Evolutionary conservation across 2,329 filamentous ascomycete genomes (phyloP).

Genomic region (Myriosclerotinia duriaeana): DNA sequence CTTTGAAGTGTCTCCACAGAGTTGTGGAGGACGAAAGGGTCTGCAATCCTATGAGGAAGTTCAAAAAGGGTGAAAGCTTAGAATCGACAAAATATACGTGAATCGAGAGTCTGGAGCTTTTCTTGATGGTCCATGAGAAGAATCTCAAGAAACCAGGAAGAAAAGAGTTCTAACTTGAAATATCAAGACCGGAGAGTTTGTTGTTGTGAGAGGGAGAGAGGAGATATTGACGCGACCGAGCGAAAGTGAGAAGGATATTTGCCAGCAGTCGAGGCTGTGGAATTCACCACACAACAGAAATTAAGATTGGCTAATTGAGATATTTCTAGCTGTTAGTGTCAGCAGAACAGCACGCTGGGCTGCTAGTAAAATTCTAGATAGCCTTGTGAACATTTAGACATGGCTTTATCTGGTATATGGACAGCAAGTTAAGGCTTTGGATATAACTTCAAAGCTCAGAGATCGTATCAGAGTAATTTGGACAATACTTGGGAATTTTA

Average conservation of each 20-base stretch:
- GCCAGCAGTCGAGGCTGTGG: background rate
- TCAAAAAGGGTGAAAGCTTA: background rate
- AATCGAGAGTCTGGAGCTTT: background rate
- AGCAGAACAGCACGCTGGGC: background rate
- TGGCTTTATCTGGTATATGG: background rate
- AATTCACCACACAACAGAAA: background rate
- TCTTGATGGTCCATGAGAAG: background rate
- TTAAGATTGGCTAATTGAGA: background rate
- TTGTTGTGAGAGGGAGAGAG: background rate
- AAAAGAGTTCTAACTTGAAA: constrained; percentile 12
- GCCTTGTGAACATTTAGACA: background rate
- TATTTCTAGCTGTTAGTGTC: background rate
- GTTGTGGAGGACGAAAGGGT: background rate
- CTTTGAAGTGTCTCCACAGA: background rate
- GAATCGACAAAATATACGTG: background rate
- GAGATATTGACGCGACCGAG: background rate
- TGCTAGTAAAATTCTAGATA: background rate
- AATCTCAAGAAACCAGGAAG: background rate
- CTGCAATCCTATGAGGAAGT: background rate
- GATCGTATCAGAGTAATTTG: background rate
- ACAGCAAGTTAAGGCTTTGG: background rate
- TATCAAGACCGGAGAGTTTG: background rate
- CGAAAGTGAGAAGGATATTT: constrained; percentile 8
- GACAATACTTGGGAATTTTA: rapidly evolving
- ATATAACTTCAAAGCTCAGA: background rate